Percentiles rank a stretch among this genome's conserved stretches.
These are phyloP conservation scores for Podosphaera xanthii DNA, from an alignment of 2,329 filamentous ascomycete genomes.

Conservation along the genomic window DNA sequence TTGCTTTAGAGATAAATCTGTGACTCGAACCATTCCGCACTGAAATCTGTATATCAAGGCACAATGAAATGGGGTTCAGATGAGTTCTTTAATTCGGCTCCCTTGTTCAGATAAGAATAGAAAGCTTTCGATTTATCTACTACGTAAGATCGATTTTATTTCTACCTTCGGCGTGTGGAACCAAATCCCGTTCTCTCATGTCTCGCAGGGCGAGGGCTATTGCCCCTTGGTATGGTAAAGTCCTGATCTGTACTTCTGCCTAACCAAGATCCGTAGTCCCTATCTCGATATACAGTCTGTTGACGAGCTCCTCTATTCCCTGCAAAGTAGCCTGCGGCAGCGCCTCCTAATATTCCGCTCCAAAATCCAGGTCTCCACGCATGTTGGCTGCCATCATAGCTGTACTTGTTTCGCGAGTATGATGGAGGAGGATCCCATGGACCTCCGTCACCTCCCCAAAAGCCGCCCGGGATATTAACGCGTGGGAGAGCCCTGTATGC, in stretches of 20 bases:
- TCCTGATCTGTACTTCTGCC: conserved; percentile 5
- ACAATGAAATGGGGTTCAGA: no score
- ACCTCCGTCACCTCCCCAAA: conserved; percentile 14
- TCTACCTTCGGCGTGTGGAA: conserved; percentile 36
- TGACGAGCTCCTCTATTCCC: conserved; percentile 25
- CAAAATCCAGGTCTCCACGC: conserved; percentile 56
- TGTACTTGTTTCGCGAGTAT: conserved; percentile 13
- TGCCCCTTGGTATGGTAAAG: conserved; percentile 8
- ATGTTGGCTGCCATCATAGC: conserved; percentile 15
- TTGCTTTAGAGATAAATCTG: no score
- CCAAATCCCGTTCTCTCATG: conserved; percentile 54
- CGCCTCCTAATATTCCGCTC: conserved; percentile 37
- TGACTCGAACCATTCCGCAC: no score
- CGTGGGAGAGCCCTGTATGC: conserved; percentile 19
- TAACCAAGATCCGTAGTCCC: conserved; percentile 8
- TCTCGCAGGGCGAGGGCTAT: conserved; percentile 21
- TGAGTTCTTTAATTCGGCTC: no score
- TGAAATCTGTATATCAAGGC: no score
- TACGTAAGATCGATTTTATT: background rate
- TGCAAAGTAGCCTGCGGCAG: conserved; percentile 43
- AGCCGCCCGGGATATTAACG: conserved; percentile 14
- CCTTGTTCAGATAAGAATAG: no score
- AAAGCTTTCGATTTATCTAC: no score
- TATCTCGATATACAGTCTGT: conserved; percentile 6
- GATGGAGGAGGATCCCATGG: conserved; percentile 15